These are phyloP conservation scores for Suillus lakei DNA, from an alignment of 768 basidiomycete genomes.

Conservation along the genomic window DNA sequence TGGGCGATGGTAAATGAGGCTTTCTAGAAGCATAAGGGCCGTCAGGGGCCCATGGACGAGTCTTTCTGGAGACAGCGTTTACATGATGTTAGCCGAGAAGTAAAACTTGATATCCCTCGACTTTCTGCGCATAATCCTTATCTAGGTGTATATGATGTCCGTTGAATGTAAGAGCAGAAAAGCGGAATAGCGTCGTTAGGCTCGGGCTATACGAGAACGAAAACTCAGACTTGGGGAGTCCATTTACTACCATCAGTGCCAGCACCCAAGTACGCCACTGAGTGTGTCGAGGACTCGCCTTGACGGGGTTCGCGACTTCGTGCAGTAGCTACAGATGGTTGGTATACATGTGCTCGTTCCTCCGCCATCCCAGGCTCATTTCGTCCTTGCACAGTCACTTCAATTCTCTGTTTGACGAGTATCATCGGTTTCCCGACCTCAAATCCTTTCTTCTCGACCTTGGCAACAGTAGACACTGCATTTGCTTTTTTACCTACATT, in stretches of 20 bases:
- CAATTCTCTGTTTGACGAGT: conserved; percentile 71
- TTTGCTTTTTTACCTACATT: conserved; percentile 56
- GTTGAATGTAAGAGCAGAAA: conserved; percentile 87
- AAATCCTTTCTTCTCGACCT: conserved; percentile 68
- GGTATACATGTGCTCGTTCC: conserved; percentile 73
- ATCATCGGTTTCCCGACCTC: conserved; percentile 66
- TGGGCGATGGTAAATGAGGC: conserved; percentile 54
- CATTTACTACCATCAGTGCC: conserved; percentile 47
- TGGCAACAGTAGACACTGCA: conserved; percentile 52
- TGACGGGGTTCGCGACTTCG: conserved; percentile 41
- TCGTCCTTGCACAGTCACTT: conserved; percentile 50
- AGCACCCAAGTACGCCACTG: neutral
- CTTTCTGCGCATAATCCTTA: conserved; percentile 65
- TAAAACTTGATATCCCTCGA: conserved; percentile 59
- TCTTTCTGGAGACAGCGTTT: conserved; percentile 52
- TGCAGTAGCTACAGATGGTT: conserved; percentile 33
- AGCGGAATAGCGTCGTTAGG: conserved; percentile 78
- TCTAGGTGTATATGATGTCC: conserved; percentile 86
- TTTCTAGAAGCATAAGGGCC: conserved; percentile 78
- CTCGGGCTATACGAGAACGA: conserved; percentile 70
- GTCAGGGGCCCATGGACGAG: conserved; percentile 88
- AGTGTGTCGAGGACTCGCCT: conserved; percentile 39
- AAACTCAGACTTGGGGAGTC: conserved; percentile 58
- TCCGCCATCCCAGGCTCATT: conserved; percentile 56
- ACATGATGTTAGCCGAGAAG: neutral